Conservation (phyloP, 306 rosid genomes). For the Cucumis hystrix region DNA sequence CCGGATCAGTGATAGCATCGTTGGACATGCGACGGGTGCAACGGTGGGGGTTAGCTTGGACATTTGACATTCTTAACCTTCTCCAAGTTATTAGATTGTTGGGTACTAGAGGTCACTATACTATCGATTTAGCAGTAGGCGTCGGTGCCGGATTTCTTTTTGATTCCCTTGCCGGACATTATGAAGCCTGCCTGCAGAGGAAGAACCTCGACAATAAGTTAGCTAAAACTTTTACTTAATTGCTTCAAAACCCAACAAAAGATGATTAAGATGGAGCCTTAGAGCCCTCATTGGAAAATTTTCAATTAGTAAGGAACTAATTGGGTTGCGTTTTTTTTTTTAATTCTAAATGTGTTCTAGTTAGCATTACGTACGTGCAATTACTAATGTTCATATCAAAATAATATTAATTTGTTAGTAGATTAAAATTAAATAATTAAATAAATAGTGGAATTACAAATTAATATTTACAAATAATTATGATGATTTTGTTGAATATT, state of each 20-base stretch:
- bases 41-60: constrained; percentile 59
- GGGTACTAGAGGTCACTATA: constrained; percentile 85
- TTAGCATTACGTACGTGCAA: not conserved
- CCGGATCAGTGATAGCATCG: constrained; percentile 83
- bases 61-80: constrained; percentile 50
- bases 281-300: not conserved
- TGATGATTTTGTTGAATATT: no score
- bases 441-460: no score
- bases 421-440: no score
- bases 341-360: not conserved
- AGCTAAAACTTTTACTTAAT: not conserved
- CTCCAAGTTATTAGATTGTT: constrained; percentile 61
- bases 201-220: not conserved
- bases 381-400: not conserved
- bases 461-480: no score
- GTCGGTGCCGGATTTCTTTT: constrained; percentile 85
- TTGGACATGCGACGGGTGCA: constrained; percentile 82
- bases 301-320: not conserved
- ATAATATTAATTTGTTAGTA: no score
- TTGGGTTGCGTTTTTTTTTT: not conserved
- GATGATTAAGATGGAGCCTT: not conserved
- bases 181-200: constrained; percentile 37
- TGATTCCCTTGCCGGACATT: constrained; percentile 69
- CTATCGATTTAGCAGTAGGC: constrained; percentile 77
- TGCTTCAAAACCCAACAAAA: not conserved